Conservation (phyloP, 2,329 filamentous ascomycete genomes). For the Alternaria angustiovoidea region DNA sequence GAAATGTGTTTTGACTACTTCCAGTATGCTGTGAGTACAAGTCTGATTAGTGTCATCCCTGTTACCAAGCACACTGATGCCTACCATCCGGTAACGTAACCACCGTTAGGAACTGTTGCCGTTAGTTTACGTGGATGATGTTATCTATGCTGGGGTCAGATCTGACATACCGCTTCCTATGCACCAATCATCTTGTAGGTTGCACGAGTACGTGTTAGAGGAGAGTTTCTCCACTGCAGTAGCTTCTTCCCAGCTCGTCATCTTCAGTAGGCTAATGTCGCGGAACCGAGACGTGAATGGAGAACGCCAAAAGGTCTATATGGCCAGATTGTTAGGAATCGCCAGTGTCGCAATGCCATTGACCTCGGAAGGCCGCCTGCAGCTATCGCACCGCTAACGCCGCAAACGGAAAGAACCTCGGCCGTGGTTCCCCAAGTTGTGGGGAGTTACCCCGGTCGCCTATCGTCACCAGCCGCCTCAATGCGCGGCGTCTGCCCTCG, state of each 20-base stretch:
- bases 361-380: constrained; percentile 29
- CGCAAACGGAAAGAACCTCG: constrained; percentile 32
- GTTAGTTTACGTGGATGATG: constrained; percentile 7
- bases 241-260: constrained; percentile 57
- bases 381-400: constrained; percentile 19
- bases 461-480: constrained; percentile 23
- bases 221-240: constrained; percentile 58
- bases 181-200: constrained; percentile 67
- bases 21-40: constrained; percentile 58
- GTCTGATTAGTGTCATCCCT: neutral
- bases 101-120: constrained; percentile 71
- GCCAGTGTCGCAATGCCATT: constrained; percentile 6
- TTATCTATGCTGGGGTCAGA: neutral
- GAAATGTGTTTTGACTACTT: constrained; percentile 68
- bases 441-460: constrained; percentile 22
- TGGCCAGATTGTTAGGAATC: neutral
- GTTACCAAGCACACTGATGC: neutral
- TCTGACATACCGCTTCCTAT: constrained; percentile 66
- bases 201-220: constrained; percentile 66
- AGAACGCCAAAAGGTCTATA: neutral
- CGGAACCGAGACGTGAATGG: neutral
- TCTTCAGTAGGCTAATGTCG: constrained; percentile 18
- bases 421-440: constrained; percentile 18
- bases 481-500: constrained; percentile 16
- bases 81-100: constrained; percentile 67